Percentiles rank a stretch among this genome's conserved stretches.
These are phyloP conservation scores for Exophiala spinifera DNA, from an alignment of 2,329 filamentous ascomycete species.

Conservation along the genomic window DNA sequence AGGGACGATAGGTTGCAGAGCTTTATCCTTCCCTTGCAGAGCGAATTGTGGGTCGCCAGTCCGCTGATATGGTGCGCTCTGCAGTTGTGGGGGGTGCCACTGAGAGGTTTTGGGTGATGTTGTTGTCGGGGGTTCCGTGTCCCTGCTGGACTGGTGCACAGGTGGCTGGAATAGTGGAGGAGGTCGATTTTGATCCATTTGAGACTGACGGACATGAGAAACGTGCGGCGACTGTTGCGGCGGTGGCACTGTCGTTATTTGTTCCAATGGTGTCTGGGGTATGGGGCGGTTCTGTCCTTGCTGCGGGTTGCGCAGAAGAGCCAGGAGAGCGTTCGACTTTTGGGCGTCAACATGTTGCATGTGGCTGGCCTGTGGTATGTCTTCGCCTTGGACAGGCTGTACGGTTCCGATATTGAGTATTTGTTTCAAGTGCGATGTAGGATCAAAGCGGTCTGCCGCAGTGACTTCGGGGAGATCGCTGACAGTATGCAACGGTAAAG, in stretches of 20 bases:
- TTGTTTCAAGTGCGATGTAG: slow-evolving; percentile 52
- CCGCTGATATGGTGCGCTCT: slow-evolving; percentile 44
- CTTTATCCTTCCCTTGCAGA: slow-evolving; percentile 34
- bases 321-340: slow-evolving; percentile 54
- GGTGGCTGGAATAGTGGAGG: slow-evolving; percentile 20
- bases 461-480: slow-evolving; percentile 44
- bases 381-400: slow-evolving; percentile 16
- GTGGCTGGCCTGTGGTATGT: slow-evolving; percentile 21
- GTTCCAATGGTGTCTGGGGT: slow-evolving; percentile 56
- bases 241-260: slow-evolving; percentile 48
- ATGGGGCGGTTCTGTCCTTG: slow-evolving; percentile 31
- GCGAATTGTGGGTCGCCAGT: slow-evolving; percentile 47
- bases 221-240: slow-evolving; percentile 53
- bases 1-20: slow-evolving; percentile 49
- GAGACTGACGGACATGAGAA: slow-evolving; percentile 28
- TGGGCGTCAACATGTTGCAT: slow-evolving; percentile 35
- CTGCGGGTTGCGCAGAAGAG: slow-evolving; percentile 50
- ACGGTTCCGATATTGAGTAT: slow-evolving; percentile 39
- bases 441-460: slow-evolving; percentile 37
- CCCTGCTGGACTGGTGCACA: slow-evolving; percentile 28
- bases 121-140: slow-evolving; percentile 24
- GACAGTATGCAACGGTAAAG: slow-evolving; percentile 25
- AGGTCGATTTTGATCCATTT: slow-evolving; percentile 12
- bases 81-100: slow-evolving; percentile 29
- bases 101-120: slow-evolving; percentile 25